These are phyloP conservation scores for Cyclospora cayetanensis DNA, from an alignment of 169 alveolate species.

Conservation along the genomic window DNA sequence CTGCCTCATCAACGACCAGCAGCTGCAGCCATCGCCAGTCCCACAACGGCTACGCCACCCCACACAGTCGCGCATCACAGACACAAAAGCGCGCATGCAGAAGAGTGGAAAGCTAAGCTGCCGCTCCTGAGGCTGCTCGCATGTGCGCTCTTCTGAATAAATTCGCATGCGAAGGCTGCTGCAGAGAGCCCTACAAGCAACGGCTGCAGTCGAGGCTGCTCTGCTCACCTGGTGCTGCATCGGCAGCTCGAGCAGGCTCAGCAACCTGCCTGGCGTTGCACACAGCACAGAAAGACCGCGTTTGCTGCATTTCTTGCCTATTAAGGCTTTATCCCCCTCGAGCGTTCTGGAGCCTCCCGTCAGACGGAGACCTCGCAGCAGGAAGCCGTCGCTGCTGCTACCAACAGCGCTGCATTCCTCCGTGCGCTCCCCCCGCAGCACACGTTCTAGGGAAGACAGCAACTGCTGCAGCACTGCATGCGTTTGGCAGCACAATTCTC, in stretches of 20 bases:
- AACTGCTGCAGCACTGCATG: constrained; percentile 69
- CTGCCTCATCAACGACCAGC: constrained; percentile 92
- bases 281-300: constrained; percentile 85
- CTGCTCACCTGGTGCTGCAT: too few relatives aligned
- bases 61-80: neutral
- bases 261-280: constrained; percentile 96
- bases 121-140: too few relatives aligned
- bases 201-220: too few relatives aligned
- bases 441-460: neutral
- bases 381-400: too few relatives aligned
- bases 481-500: constrained; percentile 93
- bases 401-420: too few relatives aligned
- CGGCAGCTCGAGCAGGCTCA: constrained; percentile 88
- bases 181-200: too few relatives aligned
- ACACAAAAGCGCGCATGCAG: too few relatives aligned
- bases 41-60: constrained; percentile 2
- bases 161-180: too few relatives aligned
- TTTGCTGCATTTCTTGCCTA: constrained; percentile 84
- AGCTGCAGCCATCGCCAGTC: neutral
- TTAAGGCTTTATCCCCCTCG: neutral
- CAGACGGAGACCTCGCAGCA: neutral
- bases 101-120: too few relatives aligned
- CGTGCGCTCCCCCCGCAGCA: too few relatives aligned
- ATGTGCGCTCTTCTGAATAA: too few relatives aligned
- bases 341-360: neutral